Conservation (phyloP, 2,329 filamentous ascomycete species). For the Dichotomopilus funicola region DNA sequence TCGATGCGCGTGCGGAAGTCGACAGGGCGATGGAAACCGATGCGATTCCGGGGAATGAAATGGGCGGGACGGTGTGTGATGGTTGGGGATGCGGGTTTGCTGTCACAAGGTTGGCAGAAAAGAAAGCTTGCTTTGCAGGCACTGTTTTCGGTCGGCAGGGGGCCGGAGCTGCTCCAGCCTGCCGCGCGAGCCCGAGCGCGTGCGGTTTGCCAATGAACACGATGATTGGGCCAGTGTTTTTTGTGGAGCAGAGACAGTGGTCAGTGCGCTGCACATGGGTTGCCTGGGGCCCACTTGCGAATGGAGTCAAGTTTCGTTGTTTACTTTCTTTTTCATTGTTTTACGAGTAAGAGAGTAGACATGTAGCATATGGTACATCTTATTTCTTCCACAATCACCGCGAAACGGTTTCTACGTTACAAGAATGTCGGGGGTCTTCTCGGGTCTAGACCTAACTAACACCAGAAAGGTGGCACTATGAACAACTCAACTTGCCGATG, state of each 20-base stretch:
- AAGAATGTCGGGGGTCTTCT: no score
- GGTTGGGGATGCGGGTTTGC: neutral
- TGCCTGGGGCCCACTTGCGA: neutral
- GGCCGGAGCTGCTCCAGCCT: neutral
- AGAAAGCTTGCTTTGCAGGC: conserved; percentile 2
- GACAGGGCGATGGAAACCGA: neutral
- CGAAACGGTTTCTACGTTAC: no score
- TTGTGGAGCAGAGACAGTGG: conserved; percentile 5
- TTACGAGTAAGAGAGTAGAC: no score
- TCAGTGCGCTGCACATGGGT: neutral
- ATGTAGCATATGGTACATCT: no score
- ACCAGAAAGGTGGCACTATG: no score
- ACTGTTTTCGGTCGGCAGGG: conserved; percentile 17
- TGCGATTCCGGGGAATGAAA: neutral
- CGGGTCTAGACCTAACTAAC: no score
- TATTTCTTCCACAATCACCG: no score
- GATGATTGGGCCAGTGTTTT: neutral
- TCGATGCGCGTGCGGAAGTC: no score
- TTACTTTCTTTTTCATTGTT: neutral
- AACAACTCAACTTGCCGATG: no score
- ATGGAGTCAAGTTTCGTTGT: neutral
- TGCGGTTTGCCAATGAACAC: conserved; percentile 14
- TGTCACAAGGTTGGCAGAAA: neutral
- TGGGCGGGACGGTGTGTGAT: no score
- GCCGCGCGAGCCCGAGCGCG: conserved; percentile 4